phyloP scores from a whole-genome alignment of 352 stramenopile species.

The Lagenidium sp. region DNA sequence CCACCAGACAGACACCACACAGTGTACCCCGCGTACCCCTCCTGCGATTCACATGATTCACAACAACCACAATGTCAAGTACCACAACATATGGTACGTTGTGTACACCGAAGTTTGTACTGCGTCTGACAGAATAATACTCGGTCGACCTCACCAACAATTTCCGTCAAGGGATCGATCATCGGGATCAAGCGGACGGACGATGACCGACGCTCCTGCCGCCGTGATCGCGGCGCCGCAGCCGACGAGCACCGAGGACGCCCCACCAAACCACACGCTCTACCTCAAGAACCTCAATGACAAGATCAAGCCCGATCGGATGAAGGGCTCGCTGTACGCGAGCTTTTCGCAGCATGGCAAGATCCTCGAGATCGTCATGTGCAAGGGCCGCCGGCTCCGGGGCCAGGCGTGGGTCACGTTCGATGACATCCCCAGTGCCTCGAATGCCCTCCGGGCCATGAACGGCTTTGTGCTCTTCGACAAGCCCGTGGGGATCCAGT shows the following conservation, averaged over 20 bases:
- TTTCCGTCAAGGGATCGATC: too few relatives aligned
- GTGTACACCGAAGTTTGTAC: too few relatives aligned
- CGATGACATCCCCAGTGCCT: constrained; percentile 81
- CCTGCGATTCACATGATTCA: too few relatives aligned
- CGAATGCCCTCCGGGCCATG: constrained; percentile 83
- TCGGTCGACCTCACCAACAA: too few relatives aligned
- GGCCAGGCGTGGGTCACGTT: constrained; percentile 92
- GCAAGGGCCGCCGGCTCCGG: constrained; percentile 68
- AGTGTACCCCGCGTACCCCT: too few relatives aligned
- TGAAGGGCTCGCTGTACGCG: constrained; percentile 88
- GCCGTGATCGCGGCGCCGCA: too few relatives aligned
- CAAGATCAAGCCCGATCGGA: constrained; percentile 89
- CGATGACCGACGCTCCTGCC: too few relatives aligned
- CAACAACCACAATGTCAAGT: too few relatives aligned
- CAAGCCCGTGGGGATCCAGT: constrained; percentile 80
- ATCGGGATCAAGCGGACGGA: too few relatives aligned
- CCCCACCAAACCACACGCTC: constrained; percentile 86
- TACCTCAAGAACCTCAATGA: constrained; percentile 94
- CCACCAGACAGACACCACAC: too few relatives aligned
- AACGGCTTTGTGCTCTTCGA: constrained; percentile 85
- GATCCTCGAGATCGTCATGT: constrained; percentile 88
- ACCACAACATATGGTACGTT: too few relatives aligned
- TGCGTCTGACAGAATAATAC: too few relatives aligned
- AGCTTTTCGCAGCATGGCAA: constrained; percentile 90
- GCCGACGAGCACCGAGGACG: constrained; percentile 59